Percentiles rank a stretch among this genome's conserved stretches.
phyloP scores from a whole-genome alignment of 2,329 filamentous ascomycete genomes.

The Claviceps sorghi region DNA sequence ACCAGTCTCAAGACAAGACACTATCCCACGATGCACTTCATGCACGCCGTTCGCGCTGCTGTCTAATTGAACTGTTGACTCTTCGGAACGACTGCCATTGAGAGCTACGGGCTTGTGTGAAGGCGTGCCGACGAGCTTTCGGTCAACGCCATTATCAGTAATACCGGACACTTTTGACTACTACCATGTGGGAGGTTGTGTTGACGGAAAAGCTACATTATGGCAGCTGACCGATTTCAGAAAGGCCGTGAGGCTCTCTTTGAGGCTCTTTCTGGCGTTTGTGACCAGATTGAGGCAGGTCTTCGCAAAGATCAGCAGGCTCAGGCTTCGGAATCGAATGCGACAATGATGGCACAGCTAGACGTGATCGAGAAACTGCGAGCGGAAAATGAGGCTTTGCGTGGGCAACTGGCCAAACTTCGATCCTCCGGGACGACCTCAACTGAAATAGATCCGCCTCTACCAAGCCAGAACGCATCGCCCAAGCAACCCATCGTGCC shows the following conservation, averaged over 20 bases:
- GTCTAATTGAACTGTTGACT: neutral
- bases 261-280: slow-evolving; percentile 24
- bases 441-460: neutral
- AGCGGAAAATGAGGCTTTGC: slow-evolving; percentile 28
- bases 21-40: neutral
- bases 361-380: slow-evolving; percentile 22
- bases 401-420: slow-evolving; percentile 17
- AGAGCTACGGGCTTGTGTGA: neutral
- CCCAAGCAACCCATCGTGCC: neutral
- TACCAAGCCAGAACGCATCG: neutral
- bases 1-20: neutral
- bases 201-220: slow-evolving; percentile 9
- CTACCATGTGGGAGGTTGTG: neutral
- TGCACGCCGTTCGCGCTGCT: neutral
- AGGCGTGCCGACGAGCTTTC: neutral
- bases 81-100: neutral
- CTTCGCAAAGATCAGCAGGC: neutral
- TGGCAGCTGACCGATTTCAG: slow-evolving; percentile 25
- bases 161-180: neutral
- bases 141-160: neutral
- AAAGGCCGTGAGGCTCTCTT: slow-evolving; percentile 25
- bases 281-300: slow-evolving; percentile 20
- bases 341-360: neutral
- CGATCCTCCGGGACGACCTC: neutral
- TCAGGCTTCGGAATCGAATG: neutral